A percentile compares a stretch with the other conserved stretches of the same genome.
These are phyloP conservation scores for Trametes cingulata DNA, from an alignment of 768 basidiomycete genomes.

Conservation along the genomic window DNA sequence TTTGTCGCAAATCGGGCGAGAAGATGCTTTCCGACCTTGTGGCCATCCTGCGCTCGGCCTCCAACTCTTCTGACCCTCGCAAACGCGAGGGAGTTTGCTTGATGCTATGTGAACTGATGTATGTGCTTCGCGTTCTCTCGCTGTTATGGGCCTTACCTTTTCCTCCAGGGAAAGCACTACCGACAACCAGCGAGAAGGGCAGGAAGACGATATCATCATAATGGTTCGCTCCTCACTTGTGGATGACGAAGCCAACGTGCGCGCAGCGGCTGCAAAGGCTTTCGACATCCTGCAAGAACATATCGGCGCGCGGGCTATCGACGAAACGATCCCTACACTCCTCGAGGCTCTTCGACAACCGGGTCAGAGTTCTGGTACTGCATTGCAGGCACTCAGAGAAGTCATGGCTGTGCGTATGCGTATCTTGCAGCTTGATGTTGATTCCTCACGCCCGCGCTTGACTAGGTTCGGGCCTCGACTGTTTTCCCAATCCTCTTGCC, in stretches of 20 bases:
- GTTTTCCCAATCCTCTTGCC: constrained; percentile 98
- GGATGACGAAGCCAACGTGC: constrained; percentile 83
- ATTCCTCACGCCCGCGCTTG: neutral
- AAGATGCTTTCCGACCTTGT: constrained; percentile 84
- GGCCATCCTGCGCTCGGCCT: constrained; percentile 68
- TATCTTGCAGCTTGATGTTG: constrained; percentile 8
- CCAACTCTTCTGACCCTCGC: constrained; percentile 58
- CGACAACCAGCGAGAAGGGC: constrained; percentile 80
- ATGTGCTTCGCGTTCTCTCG: constrained; percentile 29
- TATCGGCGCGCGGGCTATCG: constrained; percentile 88
- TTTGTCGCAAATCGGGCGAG: constrained; percentile 96
- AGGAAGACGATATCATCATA: constrained; percentile 85
- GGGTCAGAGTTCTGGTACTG: constrained; percentile 92
- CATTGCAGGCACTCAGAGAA: constrained; percentile 88
- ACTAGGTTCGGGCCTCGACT: constrained; percentile 85
- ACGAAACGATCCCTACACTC: constrained; percentile 94
- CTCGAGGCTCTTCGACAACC: constrained; percentile 92
- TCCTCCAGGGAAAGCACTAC: constrained; percentile 72
- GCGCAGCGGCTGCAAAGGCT: constrained; percentile 83
- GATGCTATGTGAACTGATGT: constrained; percentile 89
- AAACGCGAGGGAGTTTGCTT: constrained; percentile 86
- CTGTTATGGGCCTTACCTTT: constrained; percentile 4
- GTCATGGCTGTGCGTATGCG: constrained; percentile 82
- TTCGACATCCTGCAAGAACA: constrained; percentile 94
- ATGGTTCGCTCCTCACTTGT: constrained; percentile 85